Base-by-base conservation (phyloP, 805 yeast species). In the Metschnikowia corniflorae region DNA sequence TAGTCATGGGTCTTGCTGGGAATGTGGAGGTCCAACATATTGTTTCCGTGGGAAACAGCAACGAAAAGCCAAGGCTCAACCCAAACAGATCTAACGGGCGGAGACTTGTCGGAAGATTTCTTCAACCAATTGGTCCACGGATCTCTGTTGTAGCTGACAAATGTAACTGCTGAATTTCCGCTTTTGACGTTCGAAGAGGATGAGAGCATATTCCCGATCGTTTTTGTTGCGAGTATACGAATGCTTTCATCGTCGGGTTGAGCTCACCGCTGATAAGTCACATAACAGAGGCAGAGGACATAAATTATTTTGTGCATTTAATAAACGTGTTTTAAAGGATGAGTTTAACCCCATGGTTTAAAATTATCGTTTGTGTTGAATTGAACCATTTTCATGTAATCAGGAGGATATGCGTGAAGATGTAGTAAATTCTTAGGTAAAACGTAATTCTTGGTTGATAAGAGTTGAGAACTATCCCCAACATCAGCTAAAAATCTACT, bases 251-350 rank as follows among this genome's bases (percentile, higher is more conserved):
- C 75, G 27, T 82, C 85, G 0, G 86, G 40, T 77, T 78, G 27
- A 88, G 61, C 47, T 88, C 95, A 50, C 85, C 87, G 46, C 85
- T 86, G 4, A 88, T 64, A 34, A 86, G 72, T 0, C 95, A 93
- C 70, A 85, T 76, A 0, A 84, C 82, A 1, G 93, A 77, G 3
- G 75, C 70, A 9, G 31, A 20, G 22, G 22, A 20, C 22, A 20
- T 20, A 20, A 20, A 20, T 20, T 20, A 20, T 20, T 20, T 20
- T 20, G 22, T 20, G 22, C 22, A 20, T 20, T 20, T 20, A 20
- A 20, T 20, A 20, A 20, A 20, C 22, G 22, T 20, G 9, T 20
- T 20, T 20, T 20, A 20, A 20, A 20, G 22, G 22, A 20, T 20
- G 22, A 20, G 22, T 20, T 20, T 20, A 20, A 20, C 22, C 22